Evolutionary conservation across 2,329 filamentous ascomycete genomes (phyloP), one percentile per base, ranked within the genome.

Genomic region (Sporothrix phasma): DNA sequence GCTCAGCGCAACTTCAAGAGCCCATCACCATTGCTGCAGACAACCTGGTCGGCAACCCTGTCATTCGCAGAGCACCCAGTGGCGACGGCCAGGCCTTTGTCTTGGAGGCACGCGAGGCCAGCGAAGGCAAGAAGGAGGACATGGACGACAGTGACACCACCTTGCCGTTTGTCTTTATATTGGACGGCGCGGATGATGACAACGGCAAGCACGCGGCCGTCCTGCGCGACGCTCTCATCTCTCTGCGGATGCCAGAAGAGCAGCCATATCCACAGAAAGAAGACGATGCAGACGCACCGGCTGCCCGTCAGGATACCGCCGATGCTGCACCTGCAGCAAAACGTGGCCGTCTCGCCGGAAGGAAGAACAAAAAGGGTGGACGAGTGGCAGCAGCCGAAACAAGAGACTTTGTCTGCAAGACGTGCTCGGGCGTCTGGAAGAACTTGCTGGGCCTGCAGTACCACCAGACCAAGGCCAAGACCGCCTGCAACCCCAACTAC

Each of bases 401-500:
- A 26, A 43, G 15, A 31, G 68, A 73, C 1, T 84, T 74, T 69
- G 74, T 72, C 22, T 86, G 83, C 66, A 77, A 81, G 10, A 81
- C 78, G 49, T 86, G 83, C 65, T 78, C 78, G 10, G 78, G 77
- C 3, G 73, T 72, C 11, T 86, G 82, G 82, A 84, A 84, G 71
- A 85, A 85, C 61, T 76, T 81, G 39, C 74, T 82, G 53, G 83
- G 83, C 0, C 73, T 85, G 17, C 82, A 84, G 60, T 86, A 86
- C 69, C 83, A 86, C 66, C 72, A 80, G 15, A 79, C 79, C 39
- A 85, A 84, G 68, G 81, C 83, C 1, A 75, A 75, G 65, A 80
- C 80, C 3, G 24, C 76, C 15, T 86, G 83, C 69, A 86, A 86
- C 67, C 78, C 82, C 2, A 70, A 71, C 63, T 80, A 75, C 56